Evolutionary conservation across 176 grass and related monocot genomes (phyloP).

Genomic region (Panicum miliaceum): DNA sequence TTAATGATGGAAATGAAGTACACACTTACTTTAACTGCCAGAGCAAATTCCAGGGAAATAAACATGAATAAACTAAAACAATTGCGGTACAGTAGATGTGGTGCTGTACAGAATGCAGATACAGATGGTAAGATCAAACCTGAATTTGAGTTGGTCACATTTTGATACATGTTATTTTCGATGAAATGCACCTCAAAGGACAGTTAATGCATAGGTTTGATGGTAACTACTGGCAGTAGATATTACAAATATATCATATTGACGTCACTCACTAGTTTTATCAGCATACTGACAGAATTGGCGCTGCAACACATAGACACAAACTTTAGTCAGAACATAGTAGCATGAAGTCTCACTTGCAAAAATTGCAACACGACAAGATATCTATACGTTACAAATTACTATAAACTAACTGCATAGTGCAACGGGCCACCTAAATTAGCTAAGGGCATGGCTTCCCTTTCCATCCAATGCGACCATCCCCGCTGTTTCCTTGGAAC

Average conservation of each 20-base stretch:
- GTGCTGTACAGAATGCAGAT: conserved; percentile 12
- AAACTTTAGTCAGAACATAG: not conserved
- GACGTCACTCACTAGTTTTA: not conserved
- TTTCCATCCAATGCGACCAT: not conserved
- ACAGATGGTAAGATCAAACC: not conserved
- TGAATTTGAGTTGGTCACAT: conserved; percentile 15
- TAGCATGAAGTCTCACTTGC: not conserved
- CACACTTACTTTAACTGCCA: conserved; percentile 2
- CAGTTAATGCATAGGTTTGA: conserved; percentile 4
- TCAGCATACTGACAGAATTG: conserved; percentile 5
- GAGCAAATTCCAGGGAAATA: conserved; percentile 23
- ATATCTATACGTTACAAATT: conserved; percentile 14
- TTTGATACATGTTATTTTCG: conserved; percentile 22
- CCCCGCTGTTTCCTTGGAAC: not conserved
- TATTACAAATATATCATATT: conserved; percentile 12
- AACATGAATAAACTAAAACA: conserved; percentile 33
- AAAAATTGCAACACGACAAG: not conserved
- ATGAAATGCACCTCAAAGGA: not conserved
- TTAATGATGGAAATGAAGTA: conserved; percentile 20
- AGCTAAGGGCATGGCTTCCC: not conserved
- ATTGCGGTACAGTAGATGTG: not conserved
- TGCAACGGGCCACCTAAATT: not conserved
- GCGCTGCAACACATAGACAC: not conserved
- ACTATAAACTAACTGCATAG: not conserved
- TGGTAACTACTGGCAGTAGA: not conserved